Evolutionary conservation across 768 basidiomycete genomes (phyloP).

Genomic region (Pleurotus tuber-regium): DNA sequence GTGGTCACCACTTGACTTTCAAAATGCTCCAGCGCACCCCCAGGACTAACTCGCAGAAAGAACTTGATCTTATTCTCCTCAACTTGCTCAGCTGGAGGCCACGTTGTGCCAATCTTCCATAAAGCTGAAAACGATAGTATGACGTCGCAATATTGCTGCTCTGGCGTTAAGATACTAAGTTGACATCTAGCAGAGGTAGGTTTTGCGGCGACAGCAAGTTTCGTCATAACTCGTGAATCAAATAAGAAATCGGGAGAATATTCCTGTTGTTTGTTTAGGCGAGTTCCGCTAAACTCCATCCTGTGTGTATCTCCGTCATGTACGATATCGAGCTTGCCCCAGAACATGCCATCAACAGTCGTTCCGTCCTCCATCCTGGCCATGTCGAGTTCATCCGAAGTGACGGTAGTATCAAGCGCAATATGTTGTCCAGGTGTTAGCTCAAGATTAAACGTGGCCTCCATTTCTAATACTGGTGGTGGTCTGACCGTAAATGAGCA

Average conservation of each 20-base stretch:
- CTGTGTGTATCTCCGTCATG: slow-evolving; percentile 75
- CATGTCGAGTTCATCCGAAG: slow-evolving; percentile 87
- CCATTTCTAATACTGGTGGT: slow-evolving; percentile 83
- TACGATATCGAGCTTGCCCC: slow-evolving; percentile 84
- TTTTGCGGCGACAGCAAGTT: slow-evolving; percentile 71
- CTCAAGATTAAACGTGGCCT: slow-evolving; percentile 80
- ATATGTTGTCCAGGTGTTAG: slow-evolving; percentile 76
- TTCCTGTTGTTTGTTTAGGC: slow-evolving; percentile 59
- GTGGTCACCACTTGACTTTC: slow-evolving; percentile 79
- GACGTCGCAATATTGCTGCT: slow-evolving; percentile 79
- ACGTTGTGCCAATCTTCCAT: slow-evolving; percentile 75
- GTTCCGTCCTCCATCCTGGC: slow-evolving; percentile 90
- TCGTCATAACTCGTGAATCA: slow-evolving; percentile 75
- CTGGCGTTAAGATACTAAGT: slow-evolving; percentile 69
- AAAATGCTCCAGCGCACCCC: slow-evolving; percentile 85
- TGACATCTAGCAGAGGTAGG: slow-evolving; percentile 76
- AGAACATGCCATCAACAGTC: slow-evolving; percentile 80
- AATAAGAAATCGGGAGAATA: slow-evolving; percentile 68
- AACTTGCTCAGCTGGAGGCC: slow-evolving; percentile 73
- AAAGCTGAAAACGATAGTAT: slow-evolving; percentile 65
- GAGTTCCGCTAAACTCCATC: slow-evolving; percentile 82
- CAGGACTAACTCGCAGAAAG: slow-evolving; percentile 79
- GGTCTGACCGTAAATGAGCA: slow-evolving; percentile 30
- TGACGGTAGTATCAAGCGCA: slow-evolving; percentile 74
- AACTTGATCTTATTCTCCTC: slow-evolving; percentile 76